Evolutionary conservation across 2,329 filamentous ascomycete species (phyloP), one percentile per base, ranked within the genome.

Genomic region (Aspergillus novofumigatus): DNA sequence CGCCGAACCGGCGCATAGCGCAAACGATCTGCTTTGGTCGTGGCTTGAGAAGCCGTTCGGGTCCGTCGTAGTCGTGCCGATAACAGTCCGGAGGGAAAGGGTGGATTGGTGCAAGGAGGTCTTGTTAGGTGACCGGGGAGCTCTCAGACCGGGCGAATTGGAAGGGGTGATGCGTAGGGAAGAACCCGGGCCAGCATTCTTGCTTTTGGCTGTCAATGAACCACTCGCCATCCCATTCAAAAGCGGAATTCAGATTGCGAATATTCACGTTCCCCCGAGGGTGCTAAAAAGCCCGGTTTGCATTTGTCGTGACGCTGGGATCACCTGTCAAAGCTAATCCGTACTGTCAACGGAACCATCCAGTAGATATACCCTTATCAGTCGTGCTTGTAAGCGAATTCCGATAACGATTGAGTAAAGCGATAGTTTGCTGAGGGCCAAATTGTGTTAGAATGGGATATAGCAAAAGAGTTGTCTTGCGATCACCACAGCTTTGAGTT

Each of bases 1-100:
- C 47, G 93, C 91, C 9, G 92, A 94, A 55, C 94, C 94, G 8
- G 94, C 93, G 61, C 92, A 92, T 72, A 96, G 94, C 55, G 92
- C 92, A 74, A 97, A 96, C 52, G 81, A 81, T 56, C 78, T 78
- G 53, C 83, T 87, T 11, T 87, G 84, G 44, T 88, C 80, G 59
- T 93, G 86, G 62, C 85, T 87, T 71, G 95, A 92, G 74, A 99
- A 96, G 61, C 90, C 91, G 70, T 89, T 92, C 44, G 91, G 88
- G 4, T 89, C 90, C 64, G 81, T 85, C 62, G 91, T 93, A 7
- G 93, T 97, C 25, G 92, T 96, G 49, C 94, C 94, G 67, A 97
- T 89, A 56, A 97, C 91, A 61, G 91, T 86, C 72, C 87, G 88
- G 60, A 97, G 80, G 42, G 88, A 88, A 48, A 97, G 81, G 44